phyloP scores from a whole-genome alignment of 2,329 filamentous ascomycete genomes.

The Botrytis elliptica region DNA sequence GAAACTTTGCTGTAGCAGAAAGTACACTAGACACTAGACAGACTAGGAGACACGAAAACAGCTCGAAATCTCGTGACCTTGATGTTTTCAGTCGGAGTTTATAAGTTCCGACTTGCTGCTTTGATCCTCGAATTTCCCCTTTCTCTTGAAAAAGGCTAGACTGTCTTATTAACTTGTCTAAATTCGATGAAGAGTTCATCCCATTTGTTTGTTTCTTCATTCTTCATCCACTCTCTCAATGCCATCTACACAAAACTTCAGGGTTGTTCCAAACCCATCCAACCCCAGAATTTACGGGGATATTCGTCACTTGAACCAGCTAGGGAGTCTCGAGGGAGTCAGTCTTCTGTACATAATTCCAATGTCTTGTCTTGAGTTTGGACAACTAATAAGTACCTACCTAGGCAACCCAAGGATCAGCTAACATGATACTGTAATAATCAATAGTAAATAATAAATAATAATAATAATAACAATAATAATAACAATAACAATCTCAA shows the following conservation, averaged over 20 bases:
- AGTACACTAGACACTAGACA: too few species aligned
- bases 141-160: not conserved
- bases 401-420: conserved; percentile 5
- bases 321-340: too few species aligned
- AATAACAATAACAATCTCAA: not conserved
- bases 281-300: not conserved
- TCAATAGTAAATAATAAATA: not conserved
- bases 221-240: not conserved
- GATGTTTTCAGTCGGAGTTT: not conserved
- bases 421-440: not conserved
- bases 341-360: not conserved
- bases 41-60: conserved; percentile 1
- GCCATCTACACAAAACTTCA: not conserved
- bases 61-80: conserved; percentile 3
- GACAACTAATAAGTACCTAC: not conserved
- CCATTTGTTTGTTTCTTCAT: conserved; percentile 5
- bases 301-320: not conserved
- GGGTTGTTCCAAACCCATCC: not conserved
- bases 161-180: not conserved
- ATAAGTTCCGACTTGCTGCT: not conserved
- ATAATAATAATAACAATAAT: not conserved
- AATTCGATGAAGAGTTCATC: not conserved
- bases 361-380: not conserved
- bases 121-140: not conserved
- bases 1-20: not conserved